Evolutionary conservation across 257 asterid genomes (phyloP), one percentile per base, ranked within the genome.

Genomic region (Coffea canephora): DNA sequence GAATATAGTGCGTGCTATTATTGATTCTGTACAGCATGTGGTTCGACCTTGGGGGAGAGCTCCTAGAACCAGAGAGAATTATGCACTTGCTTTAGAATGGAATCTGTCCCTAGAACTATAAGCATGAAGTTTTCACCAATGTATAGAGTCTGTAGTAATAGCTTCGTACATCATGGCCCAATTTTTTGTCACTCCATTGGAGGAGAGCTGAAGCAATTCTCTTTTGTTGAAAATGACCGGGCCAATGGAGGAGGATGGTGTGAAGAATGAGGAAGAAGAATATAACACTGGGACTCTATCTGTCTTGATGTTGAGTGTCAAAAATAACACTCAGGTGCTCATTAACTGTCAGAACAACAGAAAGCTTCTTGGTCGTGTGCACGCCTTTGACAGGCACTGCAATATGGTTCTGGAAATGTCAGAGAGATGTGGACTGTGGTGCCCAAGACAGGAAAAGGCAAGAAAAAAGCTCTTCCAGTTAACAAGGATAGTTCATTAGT

Each of bases 271-370:
- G 89, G 99, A 95, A 69, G 99, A 95, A 88, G 97, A 95, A 87
- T 95, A 93, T 89, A 95, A 91, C 89, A 95, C 99, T 1, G 99
- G 99, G 45, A 98, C 99, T 43, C 95, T 95, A 34, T 93, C 98
- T 78, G 89, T 95, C 62, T 85, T 89, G 78, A 87, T 85, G 90
- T 81, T 89, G 92, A 89, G 92, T 81, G 92, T 89, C 34, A 89
- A 85, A 65, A 89, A 89, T 74, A 89, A 89, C 80, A 89, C 92
- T 10, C 91, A 88, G 94, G 97, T 93, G 79, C 94, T 93, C 59
- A 91, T 93, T 82, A 93, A 93, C 88, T 93, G 97, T 85, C 89
- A 97, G 82, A 93, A 93, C 82, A 93, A 91, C 89, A 88, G 89
- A 79, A 93, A 93, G 85, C 98, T 93, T 79, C 90, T 93, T 81